These are phyloP conservation scores for Cytospora mali DNA, from an alignment of 2,329 filamentous ascomycete genomes.

Conservation along the genomic window DNA sequence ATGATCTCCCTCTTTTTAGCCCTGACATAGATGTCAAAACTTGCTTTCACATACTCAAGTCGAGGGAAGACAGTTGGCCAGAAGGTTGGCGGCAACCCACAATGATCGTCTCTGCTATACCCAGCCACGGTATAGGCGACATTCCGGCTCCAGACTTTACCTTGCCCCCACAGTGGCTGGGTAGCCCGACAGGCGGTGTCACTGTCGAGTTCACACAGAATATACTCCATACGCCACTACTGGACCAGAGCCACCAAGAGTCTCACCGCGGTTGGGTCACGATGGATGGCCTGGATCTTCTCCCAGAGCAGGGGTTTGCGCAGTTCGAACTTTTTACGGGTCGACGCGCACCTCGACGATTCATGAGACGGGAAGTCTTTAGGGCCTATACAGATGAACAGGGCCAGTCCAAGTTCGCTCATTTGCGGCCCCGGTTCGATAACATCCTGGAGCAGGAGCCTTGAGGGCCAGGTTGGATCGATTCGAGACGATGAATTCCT, in stretches of 20 bases:
- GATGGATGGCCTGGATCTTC: slow-evolving; percentile 73
- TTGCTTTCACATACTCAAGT: slow-evolving; percentile 61
- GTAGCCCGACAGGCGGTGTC: slow-evolving; percentile 73
- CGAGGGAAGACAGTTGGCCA: slow-evolving; percentile 66
- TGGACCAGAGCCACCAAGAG: slow-evolving; percentile 65
- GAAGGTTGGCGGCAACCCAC: slow-evolving; percentile 64
- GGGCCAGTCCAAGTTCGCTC: slow-evolving; percentile 43
- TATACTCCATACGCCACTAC: slow-evolving; percentile 70
- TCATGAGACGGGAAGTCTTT: slow-evolving; percentile 70
- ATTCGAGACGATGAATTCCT: no score
- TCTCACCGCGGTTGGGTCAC: slow-evolving; percentile 70
- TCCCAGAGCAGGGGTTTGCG: slow-evolving; percentile 79
- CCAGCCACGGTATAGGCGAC: slow-evolving; percentile 67
- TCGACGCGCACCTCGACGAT: slow-evolving; percentile 64
- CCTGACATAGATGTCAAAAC: slow-evolving; percentile 45
- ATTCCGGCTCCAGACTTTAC: slow-evolving; percentile 69
- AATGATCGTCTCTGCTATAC: slow-evolving; percentile 76
- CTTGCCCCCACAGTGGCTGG: slow-evolving; percentile 69
- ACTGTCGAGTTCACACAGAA: slow-evolving; percentile 77
- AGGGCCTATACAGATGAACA: slow-evolving; percentile 48
- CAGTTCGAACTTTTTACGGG: slow-evolving; percentile 83
- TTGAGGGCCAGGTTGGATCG: slow-evolving; percentile 29
- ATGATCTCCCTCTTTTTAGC: slow-evolving; percentile 47
- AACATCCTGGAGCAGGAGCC: slow-evolving; percentile 46
- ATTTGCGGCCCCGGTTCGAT: slow-evolving; percentile 45